phyloP scores from a whole-genome alignment of 2,329 filamentous ascomycete genomes.

The Colletotrichum eleusines region DNA sequence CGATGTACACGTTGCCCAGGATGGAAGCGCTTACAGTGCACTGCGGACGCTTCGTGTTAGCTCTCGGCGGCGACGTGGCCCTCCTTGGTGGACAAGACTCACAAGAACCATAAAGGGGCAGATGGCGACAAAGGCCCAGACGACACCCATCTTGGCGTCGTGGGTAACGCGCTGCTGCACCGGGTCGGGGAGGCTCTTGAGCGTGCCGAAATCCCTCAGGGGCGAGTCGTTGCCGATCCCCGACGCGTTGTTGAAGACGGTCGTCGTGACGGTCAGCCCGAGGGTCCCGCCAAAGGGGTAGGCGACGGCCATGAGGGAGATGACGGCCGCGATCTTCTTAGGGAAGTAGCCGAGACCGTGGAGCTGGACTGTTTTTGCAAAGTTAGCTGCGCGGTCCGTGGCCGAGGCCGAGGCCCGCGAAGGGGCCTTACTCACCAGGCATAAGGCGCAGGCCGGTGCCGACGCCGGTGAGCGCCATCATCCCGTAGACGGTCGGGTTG shows the following conservation, averaged over 20 bases:
- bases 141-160: slow-evolving; percentile 67
- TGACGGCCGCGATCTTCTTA: slow-evolving; percentile 66
- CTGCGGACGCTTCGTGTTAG: slow-evolving; percentile 28
- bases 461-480: slow-evolving; percentile 73
- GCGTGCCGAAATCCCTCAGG: slow-evolving; percentile 51
- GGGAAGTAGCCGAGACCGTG: slow-evolving; percentile 74
- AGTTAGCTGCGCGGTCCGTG: background rate
- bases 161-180: slow-evolving; percentile 55
- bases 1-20: slow-evolving; percentile 52
- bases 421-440: slow-evolving; percentile 56
- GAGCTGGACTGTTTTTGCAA: slow-evolving; percentile 60
- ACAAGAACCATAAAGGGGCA: slow-evolving; percentile 67
- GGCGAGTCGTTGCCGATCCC: slow-evolving; percentile 46
- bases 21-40: slow-evolving; percentile 47
- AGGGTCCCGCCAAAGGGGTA: slow-evolving; percentile 74
- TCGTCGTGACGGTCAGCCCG: slow-evolving; percentile 74
- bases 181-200: slow-evolving; percentile 50
- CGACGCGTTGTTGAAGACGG: slow-evolving; percentile 73
- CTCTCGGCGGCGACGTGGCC: background rate
- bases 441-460: slow-evolving; percentile 76
- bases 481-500: slow-evolving; percentile 68
- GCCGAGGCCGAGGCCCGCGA: no score
- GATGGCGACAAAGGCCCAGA: slow-evolving; percentile 74
- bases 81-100: slow-evolving; percentile 34
- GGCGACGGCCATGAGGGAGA: slow-evolving; percentile 70